Percentiles rank a stretch among this genome's conserved stretches.
phyloP scores from a whole-genome alignment of 2,329 filamentous ascomycete species.

The Sphaerulina musiva region DNA sequence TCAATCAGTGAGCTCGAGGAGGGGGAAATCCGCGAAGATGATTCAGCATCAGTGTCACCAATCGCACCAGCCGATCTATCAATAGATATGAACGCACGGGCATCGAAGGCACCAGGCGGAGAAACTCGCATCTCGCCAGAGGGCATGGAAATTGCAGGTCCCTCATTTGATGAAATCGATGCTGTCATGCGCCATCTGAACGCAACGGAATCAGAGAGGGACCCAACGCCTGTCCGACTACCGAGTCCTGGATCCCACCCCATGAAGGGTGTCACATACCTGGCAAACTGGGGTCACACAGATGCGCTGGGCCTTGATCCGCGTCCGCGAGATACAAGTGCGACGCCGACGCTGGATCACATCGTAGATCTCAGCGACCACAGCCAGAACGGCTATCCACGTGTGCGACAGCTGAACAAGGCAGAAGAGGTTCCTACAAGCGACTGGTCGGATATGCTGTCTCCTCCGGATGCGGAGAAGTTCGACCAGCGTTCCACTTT shows the following conservation, averaged over 20 bases:
- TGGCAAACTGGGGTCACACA: conserved; percentile 45
- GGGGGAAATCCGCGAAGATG: conserved; percentile 29
- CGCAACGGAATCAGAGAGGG: conserved; percentile 58
- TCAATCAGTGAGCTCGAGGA: conserved; percentile 33
- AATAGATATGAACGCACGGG: conserved; percentile 6
- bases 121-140: conserved; percentile 8
- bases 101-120: conserved; percentile 4
- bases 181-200: conserved; percentile 84
- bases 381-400: conserved; percentile 26
- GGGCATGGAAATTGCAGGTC: conserved; percentile 29
- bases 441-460: conserved; percentile 86
- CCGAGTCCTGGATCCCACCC: conserved; percentile 26
- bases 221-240: conserved; percentile 32
- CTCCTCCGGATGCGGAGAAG: conserved; percentile 76
- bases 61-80: conserved; percentile 7
- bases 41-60: conserved; percentile 14
- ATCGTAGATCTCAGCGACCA: conserved; percentile 39
- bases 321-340: conserved; percentile 13
- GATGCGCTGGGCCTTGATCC: conserved; percentile 70
- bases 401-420: conserved; percentile 57
- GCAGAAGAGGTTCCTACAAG: conserved; percentile 63
- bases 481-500: conserved; percentile 74
- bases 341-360: conserved; percentile 12
- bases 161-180: conserved; percentile 77
- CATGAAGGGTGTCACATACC: conserved; percentile 29